Evolutionary conservation across 2,329 filamentous ascomycete species (phyloP), one percentile per base, ranked within the genome.

Genomic region (Calonectria hongkongensis): DNA sequence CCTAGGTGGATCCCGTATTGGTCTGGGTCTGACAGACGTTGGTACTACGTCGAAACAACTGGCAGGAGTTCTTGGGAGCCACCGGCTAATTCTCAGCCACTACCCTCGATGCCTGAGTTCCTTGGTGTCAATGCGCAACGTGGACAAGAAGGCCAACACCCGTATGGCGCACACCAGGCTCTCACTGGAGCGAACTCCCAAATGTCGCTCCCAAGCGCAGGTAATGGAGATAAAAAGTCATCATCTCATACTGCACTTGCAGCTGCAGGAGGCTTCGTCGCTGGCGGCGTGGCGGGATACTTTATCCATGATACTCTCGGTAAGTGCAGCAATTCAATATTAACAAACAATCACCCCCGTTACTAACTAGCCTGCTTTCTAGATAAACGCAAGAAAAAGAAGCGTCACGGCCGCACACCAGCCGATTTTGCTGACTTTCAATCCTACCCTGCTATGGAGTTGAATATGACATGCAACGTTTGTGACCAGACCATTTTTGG

Each of bases 341-440:
- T 1, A 0, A n/a, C 1, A 3, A 10, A 3, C 15, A 18, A 2
- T 18, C 25, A 4, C 15, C n/a, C 4, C 27, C 12, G 50, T 45
- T 51, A 48, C 48, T 50, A 18, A 33, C 60, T 2, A 45, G 16
- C 12, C 13, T 43, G 7, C 1, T 36, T 0, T 4, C 1, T 0
- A 75, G 75, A 77, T 12, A 75, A 77, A 6, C 66, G 56, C 8
- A 77, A 77, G 45, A 69, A 74, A 2, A 75, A 77, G 67, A 77
- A 77, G 13, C 63, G 68, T 13, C 73, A 77, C 5, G 75, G 75
- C 4, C 58, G 41, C 2, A 28, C 16, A 0, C 18, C 60, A 3
- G 73, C 16, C 7, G 75, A 75, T 21, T 75, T 77, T 6, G 15
- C 43, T 3, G 50, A 77, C n/a, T 67, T 67, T 36, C 36, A 27